These are phyloP conservation scores for Naematelia aurantialba DNA, from an alignment of 768 basidiomycete species.

Conservation along the genomic window DNA sequence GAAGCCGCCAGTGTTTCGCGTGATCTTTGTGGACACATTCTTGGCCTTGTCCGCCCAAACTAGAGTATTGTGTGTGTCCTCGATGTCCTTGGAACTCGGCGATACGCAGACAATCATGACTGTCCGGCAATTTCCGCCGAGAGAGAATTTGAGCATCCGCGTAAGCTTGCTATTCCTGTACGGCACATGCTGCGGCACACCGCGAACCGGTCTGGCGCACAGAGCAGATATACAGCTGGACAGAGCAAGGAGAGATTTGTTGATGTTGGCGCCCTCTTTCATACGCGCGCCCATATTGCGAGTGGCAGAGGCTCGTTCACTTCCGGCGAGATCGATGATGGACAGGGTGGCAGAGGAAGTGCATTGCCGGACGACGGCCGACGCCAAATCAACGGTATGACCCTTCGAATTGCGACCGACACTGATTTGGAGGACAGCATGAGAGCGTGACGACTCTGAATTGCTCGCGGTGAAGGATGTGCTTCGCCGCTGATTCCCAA, in stretches of 20 bases:
- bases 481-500: constrained; percentile 81
- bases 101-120: constrained; percentile 99
- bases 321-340: constrained; percentile 96
- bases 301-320: constrained; percentile 92
- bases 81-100: constrained; percentile 90
- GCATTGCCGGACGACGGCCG: constrained; percentile 60
- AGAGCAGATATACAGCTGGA: constrained; percentile 98
- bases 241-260: constrained; percentile 93
- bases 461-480: constrained; percentile 96
- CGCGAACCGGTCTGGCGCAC: constrained; percentile 73
- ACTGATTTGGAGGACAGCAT: constrained; percentile 95
- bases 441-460: constrained; percentile 92
- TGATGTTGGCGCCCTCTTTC: constrained; percentile 98
- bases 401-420: constrained; percentile 74
- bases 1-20: constrained; percentile 90
- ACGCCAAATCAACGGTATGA: constrained; percentile 70
- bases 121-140: constrained; percentile 98
- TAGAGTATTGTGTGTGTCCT: constrained; percentile 97
- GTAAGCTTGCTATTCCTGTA: constrained; percentile 99
- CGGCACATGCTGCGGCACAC: constrained; percentile 81
- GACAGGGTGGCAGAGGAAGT: constrained; percentile 70
- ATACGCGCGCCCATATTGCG: constrained; percentile 96
- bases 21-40: constrained; percentile 95
- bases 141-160: constrained; percentile 90
- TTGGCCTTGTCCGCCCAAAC: constrained; percentile 97